phyloP scores from a whole-genome alignment of 1,284 basidiomycete species.

The Ceratobasidium sp. region DNA sequence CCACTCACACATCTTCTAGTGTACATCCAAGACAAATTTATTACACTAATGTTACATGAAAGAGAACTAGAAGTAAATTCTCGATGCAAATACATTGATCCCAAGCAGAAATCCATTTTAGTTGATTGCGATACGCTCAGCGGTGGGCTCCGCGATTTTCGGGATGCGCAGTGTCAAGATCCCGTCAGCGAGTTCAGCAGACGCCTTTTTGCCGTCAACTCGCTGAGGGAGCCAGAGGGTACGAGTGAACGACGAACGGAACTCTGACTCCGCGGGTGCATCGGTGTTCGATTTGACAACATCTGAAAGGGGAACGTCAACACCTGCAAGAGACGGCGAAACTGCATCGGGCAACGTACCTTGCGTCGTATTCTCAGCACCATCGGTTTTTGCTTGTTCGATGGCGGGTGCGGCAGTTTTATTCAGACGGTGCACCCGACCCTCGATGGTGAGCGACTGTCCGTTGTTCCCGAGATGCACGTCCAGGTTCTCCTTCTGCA shows the following conservation, averaged over 20 bases:
- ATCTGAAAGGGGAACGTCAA: too few relatives aligned
- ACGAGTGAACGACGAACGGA: slow-evolving; percentile 71
- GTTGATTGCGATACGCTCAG: slow-evolving; percentile 1
- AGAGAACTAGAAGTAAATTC: too few relatives aligned
- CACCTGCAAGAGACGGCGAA: too few relatives aligned
- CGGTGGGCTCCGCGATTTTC: background rate
- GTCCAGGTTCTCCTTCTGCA: slow-evolving; percentile 81
- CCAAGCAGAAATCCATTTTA: slow-evolving; percentile 26
- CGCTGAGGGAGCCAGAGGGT: slow-evolving; percentile 77
- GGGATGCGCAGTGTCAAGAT: slow-evolving; percentile 63
- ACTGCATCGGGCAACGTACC: background rate
- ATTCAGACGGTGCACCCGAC: slow-evolving; percentile 51
- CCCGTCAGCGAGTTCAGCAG: slow-evolving; percentile 76
- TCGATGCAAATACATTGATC: background rate
- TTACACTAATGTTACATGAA: background rate
- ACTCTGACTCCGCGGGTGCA: background rate
- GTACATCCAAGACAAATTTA: background rate
- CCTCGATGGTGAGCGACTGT: slow-evolving; percentile 77
- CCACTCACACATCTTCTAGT: background rate
- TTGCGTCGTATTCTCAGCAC: background rate
- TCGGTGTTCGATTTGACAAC: too few relatives aligned
- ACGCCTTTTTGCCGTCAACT: slow-evolving; percentile 69
- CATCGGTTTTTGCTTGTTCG: too few relatives aligned
- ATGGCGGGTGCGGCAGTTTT: background rate
- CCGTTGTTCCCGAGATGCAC: slow-evolving; percentile 77